Evolutionary conservation across 1,284 basidiomycete genomes (phyloP).

Genomic region (Heimioporus retisporus): DNA sequence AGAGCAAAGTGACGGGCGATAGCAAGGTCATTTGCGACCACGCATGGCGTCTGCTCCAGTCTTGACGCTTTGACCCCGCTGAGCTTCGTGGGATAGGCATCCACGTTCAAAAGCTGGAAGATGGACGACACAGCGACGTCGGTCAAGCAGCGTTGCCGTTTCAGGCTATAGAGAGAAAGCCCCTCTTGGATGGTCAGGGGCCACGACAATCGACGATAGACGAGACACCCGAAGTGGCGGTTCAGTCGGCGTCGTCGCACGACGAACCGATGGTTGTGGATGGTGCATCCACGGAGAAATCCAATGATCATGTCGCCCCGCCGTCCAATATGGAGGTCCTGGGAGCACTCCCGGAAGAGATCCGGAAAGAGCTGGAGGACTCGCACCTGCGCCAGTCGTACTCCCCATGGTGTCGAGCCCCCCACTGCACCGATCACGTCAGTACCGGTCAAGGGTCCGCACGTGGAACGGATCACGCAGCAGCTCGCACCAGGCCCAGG

Average conservation of each 20-base stretch:
- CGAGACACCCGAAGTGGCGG: constrained; percentile 35
- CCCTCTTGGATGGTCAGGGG: constrained; percentile 4
- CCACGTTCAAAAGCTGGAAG: constrained; percentile 91
- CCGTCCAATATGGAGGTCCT: constrained; percentile 79
- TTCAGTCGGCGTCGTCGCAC: constrained; percentile 50
- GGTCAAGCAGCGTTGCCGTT: constrained; percentile 69
- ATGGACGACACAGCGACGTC: constrained; percentile 35
- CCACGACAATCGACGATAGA: background rate
- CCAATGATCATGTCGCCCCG: constrained; percentile 49
- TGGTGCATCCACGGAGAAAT: constrained; percentile 13
- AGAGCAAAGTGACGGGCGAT: constrained; percentile 81
- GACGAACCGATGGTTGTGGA: constrained; percentile 16
- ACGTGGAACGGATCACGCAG: constrained; percentile 67
- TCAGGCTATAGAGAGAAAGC: constrained; percentile 39
- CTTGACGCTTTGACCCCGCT: constrained; percentile 81
- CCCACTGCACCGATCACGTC: constrained; percentile 12
- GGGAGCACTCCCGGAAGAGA: constrained; percentile 75
- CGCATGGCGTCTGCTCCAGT: constrained; percentile 81
- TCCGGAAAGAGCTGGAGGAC: constrained; percentile 75
- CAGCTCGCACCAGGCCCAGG: constrained; percentile 64
- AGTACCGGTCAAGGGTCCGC: constrained; percentile 40
- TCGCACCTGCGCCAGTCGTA: constrained; percentile 71
- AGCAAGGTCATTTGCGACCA: constrained; percentile 78
- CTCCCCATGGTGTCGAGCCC: constrained; percentile 34
- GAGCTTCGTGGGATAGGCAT: constrained; percentile 96